phyloP scores from a whole-genome alignment of 495 filamentous ascomycete species.

The Penicillium antarcticum region DNA sequence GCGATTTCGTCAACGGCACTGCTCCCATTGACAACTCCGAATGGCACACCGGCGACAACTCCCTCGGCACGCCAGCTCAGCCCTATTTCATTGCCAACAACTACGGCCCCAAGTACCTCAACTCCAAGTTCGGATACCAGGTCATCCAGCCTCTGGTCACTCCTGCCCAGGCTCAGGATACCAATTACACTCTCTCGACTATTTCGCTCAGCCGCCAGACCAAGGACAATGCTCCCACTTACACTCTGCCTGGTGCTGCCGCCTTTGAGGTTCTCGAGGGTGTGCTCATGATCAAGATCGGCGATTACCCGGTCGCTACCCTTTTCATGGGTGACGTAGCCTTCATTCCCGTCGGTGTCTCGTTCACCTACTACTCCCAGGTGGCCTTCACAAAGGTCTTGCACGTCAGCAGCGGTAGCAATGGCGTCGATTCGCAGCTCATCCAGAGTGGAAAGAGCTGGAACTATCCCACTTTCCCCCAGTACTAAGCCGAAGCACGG shows the following conservation, averaged over 20 bases:
- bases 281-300: constrained; percentile 28
- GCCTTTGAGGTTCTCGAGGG: constrained; percentile 45
- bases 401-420: constrained; percentile 30
- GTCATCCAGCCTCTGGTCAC: constrained; percentile 41
- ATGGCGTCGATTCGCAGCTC: constrained; percentile 32
- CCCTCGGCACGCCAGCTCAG: constrained; percentile 18
- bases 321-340: constrained; percentile 36
- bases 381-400: constrained; percentile 38
- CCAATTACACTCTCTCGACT: constrained; percentile 37
- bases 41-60: constrained; percentile 34
- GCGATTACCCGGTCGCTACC: constrained; percentile 24
- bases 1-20: constrained; percentile 35
- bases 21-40: constrained; percentile 17
- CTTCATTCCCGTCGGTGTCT: constrained; percentile 28
- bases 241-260: constrained; percentile 19
- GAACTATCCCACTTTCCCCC: constrained; percentile 24
- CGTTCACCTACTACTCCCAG: constrained; percentile 32
- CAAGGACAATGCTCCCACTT: constrained; percentile 15
- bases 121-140: constrained; percentile 33
- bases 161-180: constrained; percentile 25
- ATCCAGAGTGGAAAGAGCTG: constrained; percentile 19
- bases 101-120: constrained; percentile 41
- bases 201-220: constrained; percentile 24
- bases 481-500: not conserved
- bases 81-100: constrained; percentile 42